Evolutionary conservation across 148 eudicot species (phyloP), one percentile per base, ranked within the genome.

Genomic region (Dianthus caryophyllus): DNA sequence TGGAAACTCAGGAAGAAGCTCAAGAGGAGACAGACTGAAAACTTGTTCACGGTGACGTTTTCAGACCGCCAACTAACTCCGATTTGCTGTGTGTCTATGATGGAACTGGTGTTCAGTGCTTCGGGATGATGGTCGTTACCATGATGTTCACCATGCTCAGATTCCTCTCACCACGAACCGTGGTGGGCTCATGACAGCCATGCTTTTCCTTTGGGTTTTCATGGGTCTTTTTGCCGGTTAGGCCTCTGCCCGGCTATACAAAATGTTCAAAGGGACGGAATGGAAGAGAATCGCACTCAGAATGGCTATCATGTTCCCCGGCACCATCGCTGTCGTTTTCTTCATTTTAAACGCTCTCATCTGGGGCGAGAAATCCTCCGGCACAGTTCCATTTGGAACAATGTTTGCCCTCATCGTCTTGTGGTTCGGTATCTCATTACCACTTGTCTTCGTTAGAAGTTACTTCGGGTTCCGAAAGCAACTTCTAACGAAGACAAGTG

Each of bases 161-260:
- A 18, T 80, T 80, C 68, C 84, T 80, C 56, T 80, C 84, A 24
- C 84, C 84, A 31, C 84, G 57, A 77, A 80, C 78, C 84, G 84
- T 44, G 84, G 84, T 59, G 81, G 84, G 26, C 84, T 80, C 48
- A 80, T 80, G 84, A 80, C 84, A n/a, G 78, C 81, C 41, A 77
- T 77, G 84, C 76, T 80, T 65, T 80, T 80, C 39, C 76, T 80
- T 44, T 80, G 80, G 80, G 84, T 77, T 67, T 80, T 80, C 78
- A 80, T 80, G 84, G 84, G 84, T 33, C 61, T 80, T 21, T 74
- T 80, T 51, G 84, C 84, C n/a, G 84, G 84, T 41, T 80, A 80
- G 44, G 78, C 84, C 44, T 77, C 84, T 56, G 66, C 84, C 13
- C 78, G 78, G 17, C 73, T 80, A 12, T 80, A 77, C 76, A 80